Percentiles rank a stretch among this genome's conserved stretches.
Evolutionary conservation across 257 asterid species (phyloP).

Genomic region (Solanum pinnatisectum): DNA sequence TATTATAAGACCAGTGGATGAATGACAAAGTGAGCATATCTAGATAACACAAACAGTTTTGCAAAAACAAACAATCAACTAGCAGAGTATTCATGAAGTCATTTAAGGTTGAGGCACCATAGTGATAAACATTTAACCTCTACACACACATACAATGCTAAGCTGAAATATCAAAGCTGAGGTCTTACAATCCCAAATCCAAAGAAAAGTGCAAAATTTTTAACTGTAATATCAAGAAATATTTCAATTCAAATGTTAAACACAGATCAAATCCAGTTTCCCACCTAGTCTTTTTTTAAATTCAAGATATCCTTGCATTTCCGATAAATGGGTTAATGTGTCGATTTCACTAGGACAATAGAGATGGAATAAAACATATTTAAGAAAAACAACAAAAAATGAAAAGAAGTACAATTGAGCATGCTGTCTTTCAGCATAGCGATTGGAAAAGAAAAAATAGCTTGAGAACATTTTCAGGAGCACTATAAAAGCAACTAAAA

Average conservation of each 20-base stretch:
- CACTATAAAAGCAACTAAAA: not conserved
- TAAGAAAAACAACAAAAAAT: not conserved
- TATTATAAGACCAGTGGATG: conserved; percentile 13
- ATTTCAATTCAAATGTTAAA: not conserved
- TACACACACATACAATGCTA: not conserved
- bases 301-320: not conserved
- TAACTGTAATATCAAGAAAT: not conserved
- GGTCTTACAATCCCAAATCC: not conserved
- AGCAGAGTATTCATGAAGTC: not conserved
- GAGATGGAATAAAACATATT: not conserved
- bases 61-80: not conserved
- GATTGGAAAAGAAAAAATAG: not conserved
- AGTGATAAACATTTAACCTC: not conserved
- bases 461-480: not conserved
- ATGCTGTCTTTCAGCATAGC: not conserved
- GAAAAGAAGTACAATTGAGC: not conserved
- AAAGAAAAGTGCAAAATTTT: not conserved
- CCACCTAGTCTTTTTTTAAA: not conserved
- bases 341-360: not conserved
- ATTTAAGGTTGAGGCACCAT: not conserved
- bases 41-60: not conserved
- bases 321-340: not conserved
- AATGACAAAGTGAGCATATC: not conserved
- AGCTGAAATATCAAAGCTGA: not conserved
- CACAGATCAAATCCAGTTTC: not conserved